A percentile compares a stretch with the other conserved stretches of the same genome.
Conservation (phyloP, 176 grass and related monocot species). For the Triticum timopheevii region DNA sequence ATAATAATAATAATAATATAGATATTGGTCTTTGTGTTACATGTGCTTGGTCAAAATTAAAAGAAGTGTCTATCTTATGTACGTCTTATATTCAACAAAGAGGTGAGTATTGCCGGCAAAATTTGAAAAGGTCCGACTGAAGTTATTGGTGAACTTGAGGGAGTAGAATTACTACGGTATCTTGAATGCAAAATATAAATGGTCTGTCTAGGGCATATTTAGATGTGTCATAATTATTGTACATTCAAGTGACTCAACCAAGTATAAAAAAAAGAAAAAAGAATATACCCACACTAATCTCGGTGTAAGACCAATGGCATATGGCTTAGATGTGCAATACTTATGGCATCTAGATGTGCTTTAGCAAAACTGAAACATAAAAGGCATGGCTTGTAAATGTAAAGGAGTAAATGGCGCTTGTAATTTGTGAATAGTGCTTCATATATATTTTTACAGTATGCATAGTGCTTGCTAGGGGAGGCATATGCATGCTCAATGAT, state of each 20-base stretch:
- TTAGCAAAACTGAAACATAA: neutral
- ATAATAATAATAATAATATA: too few species aligned
- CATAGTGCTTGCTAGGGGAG: neutral
- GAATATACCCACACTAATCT: too few species aligned
- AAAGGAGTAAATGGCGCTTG: neutral
- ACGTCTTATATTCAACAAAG: too few species aligned
- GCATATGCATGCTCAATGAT: neutral
- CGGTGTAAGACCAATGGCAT: too few species aligned
- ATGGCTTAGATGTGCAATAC: too few species aligned
- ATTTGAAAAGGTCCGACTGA: neutral
- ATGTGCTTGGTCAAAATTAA: neutral
- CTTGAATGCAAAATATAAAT: neutral
- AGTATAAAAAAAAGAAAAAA: too few species aligned
- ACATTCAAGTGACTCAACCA: too few species aligned
- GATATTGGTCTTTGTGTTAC: neutral
- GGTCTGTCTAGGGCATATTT: too few species aligned
- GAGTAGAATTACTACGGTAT: neutral
- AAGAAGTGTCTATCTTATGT: too few species aligned
- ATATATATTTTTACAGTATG: neutral
- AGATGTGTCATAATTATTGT: too few species aligned
- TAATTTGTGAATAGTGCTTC: neutral
- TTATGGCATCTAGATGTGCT: too few species aligned
- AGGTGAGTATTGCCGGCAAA: too few species aligned
- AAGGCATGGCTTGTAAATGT: neutral
- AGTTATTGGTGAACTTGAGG: neutral